A percentile compares a stretch with the other conserved stretches of the same genome.
phyloP scores from a whole-genome alignment of 2,329 filamentous ascomycete species.

The Reticulascus tulasneorum region DNA sequence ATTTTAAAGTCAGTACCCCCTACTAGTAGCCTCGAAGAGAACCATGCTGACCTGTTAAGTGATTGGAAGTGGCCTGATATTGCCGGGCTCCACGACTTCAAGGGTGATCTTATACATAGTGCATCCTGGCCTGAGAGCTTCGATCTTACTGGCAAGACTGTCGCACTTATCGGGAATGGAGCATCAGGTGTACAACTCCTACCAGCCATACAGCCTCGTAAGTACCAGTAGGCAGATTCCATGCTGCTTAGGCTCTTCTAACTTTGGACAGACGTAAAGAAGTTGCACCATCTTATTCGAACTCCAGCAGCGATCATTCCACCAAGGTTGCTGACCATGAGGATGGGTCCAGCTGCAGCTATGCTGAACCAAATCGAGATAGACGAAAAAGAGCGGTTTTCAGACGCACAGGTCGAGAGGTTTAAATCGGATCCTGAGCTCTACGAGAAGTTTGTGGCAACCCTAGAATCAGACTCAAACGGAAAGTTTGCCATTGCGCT shows the following conservation, averaged over 20 bases:
- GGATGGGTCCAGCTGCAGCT: slow-evolving; percentile 27
- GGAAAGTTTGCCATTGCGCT: slow-evolving; percentile 39
- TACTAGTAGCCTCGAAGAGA: neutral
- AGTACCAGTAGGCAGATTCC: slow-evolving; percentile 6
- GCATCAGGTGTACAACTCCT: slow-evolving; percentile 51
- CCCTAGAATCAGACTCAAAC: slow-evolving; percentile 41
- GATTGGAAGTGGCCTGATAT: slow-evolving; percentile 52
- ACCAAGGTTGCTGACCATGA: slow-evolving; percentile 27
- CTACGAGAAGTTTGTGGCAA: slow-evolving; percentile 43
- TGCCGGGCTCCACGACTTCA: slow-evolving; percentile 39
- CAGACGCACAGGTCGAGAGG: slow-evolving; percentile 36
- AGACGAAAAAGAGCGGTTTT: slow-evolving; percentile 18
- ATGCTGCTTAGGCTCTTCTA: neutral
- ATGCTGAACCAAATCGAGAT: slow-evolving; percentile 19
- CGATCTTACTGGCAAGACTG: slow-evolving; percentile 44
- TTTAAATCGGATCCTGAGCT: slow-evolving; percentile 42
- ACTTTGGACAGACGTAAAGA: slow-evolving; percentile 29
- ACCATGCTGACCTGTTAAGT: slow-evolving; percentile 23
- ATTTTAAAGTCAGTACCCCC: slow-evolving; percentile 44
- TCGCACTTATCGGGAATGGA: slow-evolving; percentile 55
- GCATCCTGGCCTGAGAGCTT: slow-evolving; percentile 49
- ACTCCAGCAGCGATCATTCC: slow-evolving; percentile 39
- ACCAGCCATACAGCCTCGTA: slow-evolving; percentile 43
- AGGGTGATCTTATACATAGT: slow-evolving; percentile 48
- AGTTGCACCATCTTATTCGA: slow-evolving; percentile 37